Evolutionary conservation across 768 basidiomycete genomes (phyloP), one percentile per base, ranked within the genome.

Genomic region (Leccinum aurantiacum): DNA sequence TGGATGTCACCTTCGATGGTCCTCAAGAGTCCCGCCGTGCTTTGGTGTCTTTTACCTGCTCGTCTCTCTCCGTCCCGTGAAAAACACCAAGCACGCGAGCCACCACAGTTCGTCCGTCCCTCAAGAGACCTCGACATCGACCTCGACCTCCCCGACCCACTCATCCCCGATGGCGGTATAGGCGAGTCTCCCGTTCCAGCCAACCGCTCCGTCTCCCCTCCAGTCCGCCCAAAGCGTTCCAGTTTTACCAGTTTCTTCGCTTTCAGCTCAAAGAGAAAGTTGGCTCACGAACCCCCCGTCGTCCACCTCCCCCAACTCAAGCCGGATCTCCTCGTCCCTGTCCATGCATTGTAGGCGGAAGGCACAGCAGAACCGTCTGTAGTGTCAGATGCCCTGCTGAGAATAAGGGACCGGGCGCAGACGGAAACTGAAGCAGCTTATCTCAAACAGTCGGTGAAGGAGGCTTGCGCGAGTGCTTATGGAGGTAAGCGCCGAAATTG

Each of bases 151-250:
- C 37, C 37, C 1, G 37, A 37, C 37, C 37, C 79, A 64, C 73
- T 80, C 65, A 78, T 77, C 60, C 69, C 81, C 37, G 70, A 78
- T 5, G 87, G 85, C 31, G 88, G 85, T 25, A 80, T 91, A 22
- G 89, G 89, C 29, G 86, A 88, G 61, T 82, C 86, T 0, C 90
- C 90, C 4, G 72, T 62, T 31, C 70, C 68, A 15, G 0, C 63
- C 35, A 68, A 62, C 6, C 75, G 72, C 2, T 62, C 69, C 4
- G 29, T 61, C 48, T 54, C 19, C 0, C 46, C 66, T 29, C 62
- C 67, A 44, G 19, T 49, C 13, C 64, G 68, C 17, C 60, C 58
- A 54, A 80, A 78, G 67, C 78, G 85, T 8, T 73, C 75, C n/a
- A 87, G 86, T 65, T 61, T 66, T 4, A 57, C 68, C 8, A 63